Base-by-base conservation (phyloP, 1,284 basidiomycete species). In the Pseudomicrostroma phylloplanum region DNA sequence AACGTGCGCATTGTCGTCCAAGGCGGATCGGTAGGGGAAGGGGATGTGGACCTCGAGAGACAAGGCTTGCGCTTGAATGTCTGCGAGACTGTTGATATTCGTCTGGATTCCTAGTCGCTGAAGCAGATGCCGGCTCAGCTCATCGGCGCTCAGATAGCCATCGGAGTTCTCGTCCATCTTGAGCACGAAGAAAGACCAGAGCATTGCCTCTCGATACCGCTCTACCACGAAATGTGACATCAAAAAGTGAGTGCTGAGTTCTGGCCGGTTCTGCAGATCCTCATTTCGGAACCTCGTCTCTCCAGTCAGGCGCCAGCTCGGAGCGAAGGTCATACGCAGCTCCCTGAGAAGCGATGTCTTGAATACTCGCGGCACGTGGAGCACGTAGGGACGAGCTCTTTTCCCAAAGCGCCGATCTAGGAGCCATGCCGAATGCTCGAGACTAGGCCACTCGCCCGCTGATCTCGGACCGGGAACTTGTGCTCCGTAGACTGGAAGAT, bases 161-260 rank as follows among this genome's bases (percentile, higher is more conserved):
- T 61, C 59, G 23, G 40, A 56, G 15, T 61, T 43, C 15, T 41
- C 25, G 49, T 75, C 73, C 23, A 68, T 19, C 40, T 41, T 62
- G 1, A 70, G 60, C 49, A 75, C 58, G 58, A 75, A 63, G 55
- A 69, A 73, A 55, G 58, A 65, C 73, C 73, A 75, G 13, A 75
- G 63, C 42, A 71, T n/a, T 4, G 73, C 73, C 57, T 75, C 72
- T 2, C 72, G 64, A 56, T 72, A 72, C 2, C 72, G 62, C 54
- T 75, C 72, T 15, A 75, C 56, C 4, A 69, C 63, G 55, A 63
- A 67, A 59, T 70, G 69, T 55, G 67, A 64, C 11, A 61, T 26
- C 7, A 73, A 51, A 36, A 70, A 70, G 23, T 70, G 68, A 1
- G 65, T 61, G 23, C 66, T 67, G 6, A 26, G n/a, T 6, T 25